Evolutionary conservation across 2,329 filamentous ascomycete species (phyloP).

Genomic region (Colletotrichum tropicale): DNA sequence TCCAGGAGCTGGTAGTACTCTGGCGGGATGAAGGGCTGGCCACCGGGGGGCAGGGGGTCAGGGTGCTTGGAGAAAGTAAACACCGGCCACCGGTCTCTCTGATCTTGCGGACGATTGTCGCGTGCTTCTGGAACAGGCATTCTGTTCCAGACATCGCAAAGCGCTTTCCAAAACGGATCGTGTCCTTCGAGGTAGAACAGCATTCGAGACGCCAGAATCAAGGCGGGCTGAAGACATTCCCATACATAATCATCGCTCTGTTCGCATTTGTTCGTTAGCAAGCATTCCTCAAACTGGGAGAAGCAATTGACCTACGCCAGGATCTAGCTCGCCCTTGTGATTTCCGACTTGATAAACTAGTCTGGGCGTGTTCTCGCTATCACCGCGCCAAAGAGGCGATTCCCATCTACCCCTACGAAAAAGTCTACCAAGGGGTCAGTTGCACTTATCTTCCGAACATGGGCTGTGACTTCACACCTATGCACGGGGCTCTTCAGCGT

Average conservation of each 20-base stretch:
- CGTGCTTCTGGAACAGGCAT: slow-evolving; percentile 9
- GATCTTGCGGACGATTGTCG: slow-evolving; percentile 10
- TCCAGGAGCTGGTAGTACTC: not conserved
- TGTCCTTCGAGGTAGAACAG: slow-evolving; percentile 11
- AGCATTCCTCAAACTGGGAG: no score
- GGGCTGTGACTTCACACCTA: slow-evolving; percentile 17
- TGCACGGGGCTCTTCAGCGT: slow-evolving; percentile 26
- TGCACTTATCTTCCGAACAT: not conserved
- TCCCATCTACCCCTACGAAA: slow-evolving; percentile 8
- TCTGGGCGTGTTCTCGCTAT: not conserved
- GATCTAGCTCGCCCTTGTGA: slow-evolving; percentile 26
- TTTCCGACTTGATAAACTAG: slow-evolving; percentile 25
- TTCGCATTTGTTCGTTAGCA: not conserved
- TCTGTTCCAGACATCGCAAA: slow-evolving; percentile 29
- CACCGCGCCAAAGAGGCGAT: not conserved
- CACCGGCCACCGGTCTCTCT: not conserved
- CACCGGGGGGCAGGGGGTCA: not conserved
- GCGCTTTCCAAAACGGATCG: slow-evolving; percentile 23
- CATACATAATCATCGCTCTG: slow-evolving; percentile 29
- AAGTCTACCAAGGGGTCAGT: not conserved
- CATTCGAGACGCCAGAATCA: slow-evolving; percentile 29
- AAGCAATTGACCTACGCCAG: slow-evolving; percentile 20
- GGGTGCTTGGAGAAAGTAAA: not conserved
- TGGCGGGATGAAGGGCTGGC: not conserved
- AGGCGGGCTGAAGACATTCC: slow-evolving; percentile 30